These are phyloP conservation scores for Breviolum minutum DNA, from an alignment of 73 alveolate genomes.

Conservation along the genomic window DNA sequence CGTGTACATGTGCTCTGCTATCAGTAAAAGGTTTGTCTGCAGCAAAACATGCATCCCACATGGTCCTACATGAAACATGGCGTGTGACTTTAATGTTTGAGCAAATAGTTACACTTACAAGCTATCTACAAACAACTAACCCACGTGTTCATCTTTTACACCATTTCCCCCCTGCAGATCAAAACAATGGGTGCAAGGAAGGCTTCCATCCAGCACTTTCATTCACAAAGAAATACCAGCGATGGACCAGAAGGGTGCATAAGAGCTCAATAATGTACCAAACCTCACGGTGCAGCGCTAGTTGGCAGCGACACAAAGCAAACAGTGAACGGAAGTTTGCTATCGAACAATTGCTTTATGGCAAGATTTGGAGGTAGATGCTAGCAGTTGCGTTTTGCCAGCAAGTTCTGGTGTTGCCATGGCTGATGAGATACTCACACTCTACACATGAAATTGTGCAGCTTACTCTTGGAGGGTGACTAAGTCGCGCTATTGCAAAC, in stretches of 20 bases:
- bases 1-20: no score
- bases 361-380: not conserved
- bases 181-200: not conserved
- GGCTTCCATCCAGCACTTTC: conserved; percentile 44
- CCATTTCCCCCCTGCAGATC: no score
- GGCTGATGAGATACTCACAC: not conserved
- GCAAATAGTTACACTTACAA: not conserved
- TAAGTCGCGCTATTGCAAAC: no score
- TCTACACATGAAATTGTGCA: not conserved
- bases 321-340: not conserved
- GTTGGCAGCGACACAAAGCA: not conserved
- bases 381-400: not conserved
- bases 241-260: conserved; percentile 12
- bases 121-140: not conserved
- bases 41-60: not conserved
- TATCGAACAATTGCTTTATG: not conserved
- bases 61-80: not conserved
- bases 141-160: not conserved
- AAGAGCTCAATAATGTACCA: conserved; percentile 63
- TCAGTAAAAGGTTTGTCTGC: not conserved
- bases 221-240: conserved; percentile 67
- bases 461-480: no score
- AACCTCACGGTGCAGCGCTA: not conserved
- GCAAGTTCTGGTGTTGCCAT: not conserved
- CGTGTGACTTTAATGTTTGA: no score